Evolutionary conservation across 2,329 filamentous ascomycete genomes (phyloP).

Genomic region (Trichophyton rubrum): DNA sequence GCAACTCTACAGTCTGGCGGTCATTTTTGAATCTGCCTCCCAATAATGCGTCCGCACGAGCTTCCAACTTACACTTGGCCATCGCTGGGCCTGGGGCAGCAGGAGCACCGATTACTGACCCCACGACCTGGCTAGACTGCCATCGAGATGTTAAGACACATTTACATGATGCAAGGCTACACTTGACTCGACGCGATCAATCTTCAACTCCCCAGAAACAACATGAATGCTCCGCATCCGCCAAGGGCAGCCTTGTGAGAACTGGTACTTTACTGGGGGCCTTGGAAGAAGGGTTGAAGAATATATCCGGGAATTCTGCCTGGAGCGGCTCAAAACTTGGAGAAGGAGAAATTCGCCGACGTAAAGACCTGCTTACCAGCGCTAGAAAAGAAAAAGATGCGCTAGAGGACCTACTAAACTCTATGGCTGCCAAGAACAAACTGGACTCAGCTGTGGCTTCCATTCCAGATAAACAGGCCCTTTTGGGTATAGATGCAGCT

Average conservation of each 20-base stretch:
- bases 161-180: constrained; percentile 47
- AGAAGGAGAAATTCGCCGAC: constrained; percentile 48
- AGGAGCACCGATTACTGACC: constrained; percentile 34
- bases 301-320: constrained; percentile 21
- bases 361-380: constrained; percentile 45
- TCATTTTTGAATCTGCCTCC: constrained; percentile 46
- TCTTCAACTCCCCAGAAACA: constrained; percentile 47
- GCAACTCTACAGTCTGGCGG: constrained; percentile 44
- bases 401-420: constrained; percentile 47
- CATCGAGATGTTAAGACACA: constrained; percentile 48
- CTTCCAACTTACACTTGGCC: constrained; percentile 31
- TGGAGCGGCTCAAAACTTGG: constrained; percentile 35
- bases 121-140: constrained; percentile 50
- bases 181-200: constrained; percentile 48
- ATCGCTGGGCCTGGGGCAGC: constrained; percentile 28
- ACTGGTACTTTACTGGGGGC: constrained; percentile 43
- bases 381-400: constrained; percentile 51
- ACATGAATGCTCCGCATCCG: constrained; percentile 49
- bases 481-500: constrained; percentile 20
- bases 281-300: constrained; percentile 45
- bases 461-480: constrained; percentile 34
- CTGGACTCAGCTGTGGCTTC: constrained; percentile 37
- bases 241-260: constrained; percentile 47
- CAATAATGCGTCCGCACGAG: constrained; percentile 22
- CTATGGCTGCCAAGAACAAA: constrained; percentile 42